phyloP scores from a whole-genome alignment of 257 asterid genomes.

The Thymus quinquecostatus region DNA sequence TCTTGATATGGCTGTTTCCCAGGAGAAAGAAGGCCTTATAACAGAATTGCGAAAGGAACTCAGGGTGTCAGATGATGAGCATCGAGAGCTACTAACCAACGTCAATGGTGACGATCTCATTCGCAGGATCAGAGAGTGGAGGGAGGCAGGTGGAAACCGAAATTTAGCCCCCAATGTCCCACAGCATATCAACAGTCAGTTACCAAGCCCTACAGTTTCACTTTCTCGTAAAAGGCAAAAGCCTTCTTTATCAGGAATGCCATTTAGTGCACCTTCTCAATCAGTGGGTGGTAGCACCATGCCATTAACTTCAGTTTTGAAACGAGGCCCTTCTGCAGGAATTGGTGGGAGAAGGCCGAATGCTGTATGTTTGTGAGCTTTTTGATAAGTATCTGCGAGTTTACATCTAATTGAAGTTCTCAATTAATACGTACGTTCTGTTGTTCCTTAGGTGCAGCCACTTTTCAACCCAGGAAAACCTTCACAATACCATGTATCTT shows the following conservation, averaged over 20 bases:
- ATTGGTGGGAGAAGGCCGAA: constrained; percentile 61
- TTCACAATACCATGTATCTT: constrained; percentile 63
- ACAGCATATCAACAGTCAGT: constrained; percentile 63
- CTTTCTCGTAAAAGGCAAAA: constrained; percentile 83
- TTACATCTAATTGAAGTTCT: constrained; percentile 3
- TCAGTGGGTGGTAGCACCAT: constrained; percentile 48
- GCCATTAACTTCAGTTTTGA: constrained; percentile 49
- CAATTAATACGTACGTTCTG: constrained; percentile 24
- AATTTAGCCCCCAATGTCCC: constrained; percentile 41
- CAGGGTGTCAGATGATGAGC: constrained; percentile 98
- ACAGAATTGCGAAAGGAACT: constrained; percentile 96
- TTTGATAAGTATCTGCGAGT: constrained; percentile 20
- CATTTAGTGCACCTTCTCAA: constrained; percentile 50
- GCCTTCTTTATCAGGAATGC: constrained; percentile 56
- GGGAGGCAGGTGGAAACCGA: constrained; percentile 77
- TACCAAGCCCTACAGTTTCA: constrained; percentile 71
- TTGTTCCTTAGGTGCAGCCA: constrained; percentile 55
- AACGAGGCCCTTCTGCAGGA: constrained; percentile 66
- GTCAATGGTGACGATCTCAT: constrained; percentile 90
- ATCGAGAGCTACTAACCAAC: constrained; percentile 76
- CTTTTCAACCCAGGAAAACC: constrained; percentile 49
- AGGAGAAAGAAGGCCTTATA: constrained; percentile 97
- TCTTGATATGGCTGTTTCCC: constrained; percentile 29
- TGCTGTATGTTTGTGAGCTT: constrained; percentile 50
- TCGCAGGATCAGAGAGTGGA: constrained; percentile 94